Evolutionary conservation across 257 asterid genomes (phyloP), one percentile per base, ranked within the genome.

Genomic region (Fraxinus pennsylvanica): DNA sequence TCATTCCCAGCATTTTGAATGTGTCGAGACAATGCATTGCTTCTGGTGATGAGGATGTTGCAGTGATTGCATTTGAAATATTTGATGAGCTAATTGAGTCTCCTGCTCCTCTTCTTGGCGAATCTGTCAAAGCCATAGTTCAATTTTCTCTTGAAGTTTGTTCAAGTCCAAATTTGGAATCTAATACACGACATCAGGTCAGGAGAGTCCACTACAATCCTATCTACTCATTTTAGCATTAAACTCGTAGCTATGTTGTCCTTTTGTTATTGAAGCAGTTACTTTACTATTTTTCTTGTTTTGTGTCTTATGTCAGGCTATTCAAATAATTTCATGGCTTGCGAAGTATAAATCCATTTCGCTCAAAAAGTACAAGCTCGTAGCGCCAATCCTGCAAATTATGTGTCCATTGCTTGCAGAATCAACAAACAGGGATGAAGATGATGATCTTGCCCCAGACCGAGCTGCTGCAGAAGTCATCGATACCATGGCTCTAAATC

Each of bases 11-110:
- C 90, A 96, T 96, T 81, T 88, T 96, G 91, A 89, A 89, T 82
- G 96, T 93, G 73, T 91, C 98, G 36, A 92, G 98, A 79, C 97
- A 93, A 84, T 96, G 97, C 82, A 97, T 96, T 90, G 94, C 97
- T 75, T 92, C 97, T 74, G 99, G 99, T 5, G 98, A 96, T 57
- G 99, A 96, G 86, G 98, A 93, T 84, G 92, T 93, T 69, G 99
- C 97, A 74, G 89, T 91, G 78, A 86, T 96, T 79, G 99, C 98
- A 79, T 96, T 96, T 61, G 99, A 96, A 88, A 96, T 96, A 84
- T 96, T 96, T 91, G 99, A 96, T 77, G 99, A 96, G 90, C 87
- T 96, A 77, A 96, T 96, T 13, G 99, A 96, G 93, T 96, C 98
- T 73, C 99, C 99, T 76, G 98, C 97, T 70, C 99, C 98, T 72